phyloP scores from a whole-genome alignment of 2,329 filamentous ascomycete species.

The Fusarium citri region DNA sequence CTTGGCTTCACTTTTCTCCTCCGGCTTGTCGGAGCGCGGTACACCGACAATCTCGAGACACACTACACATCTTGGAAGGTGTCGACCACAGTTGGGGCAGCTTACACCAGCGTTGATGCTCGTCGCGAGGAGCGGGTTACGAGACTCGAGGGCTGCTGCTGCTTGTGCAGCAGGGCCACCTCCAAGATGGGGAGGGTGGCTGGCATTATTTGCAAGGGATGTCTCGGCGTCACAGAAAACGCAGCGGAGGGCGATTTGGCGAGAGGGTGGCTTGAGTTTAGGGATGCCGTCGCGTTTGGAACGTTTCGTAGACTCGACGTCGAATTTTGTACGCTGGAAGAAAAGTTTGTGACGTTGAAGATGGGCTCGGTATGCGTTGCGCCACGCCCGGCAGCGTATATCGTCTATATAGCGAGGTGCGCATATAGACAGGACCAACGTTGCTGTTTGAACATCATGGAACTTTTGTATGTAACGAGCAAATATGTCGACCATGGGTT shows the following conservation, averaged over 20 bases:
- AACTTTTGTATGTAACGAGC: constrained; percentile 81
- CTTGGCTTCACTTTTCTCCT: constrained; percentile 61
- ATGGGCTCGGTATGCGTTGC: constrained; percentile 76
- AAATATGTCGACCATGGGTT: constrained; percentile 78
- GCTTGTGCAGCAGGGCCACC: constrained; percentile 25
- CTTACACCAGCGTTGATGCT: constrained; percentile 70
- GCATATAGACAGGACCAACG: constrained; percentile 78
- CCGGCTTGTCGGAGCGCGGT: constrained; percentile 69
- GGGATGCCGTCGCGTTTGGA: constrained; percentile 70
- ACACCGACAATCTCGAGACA: constrained; percentile 75
- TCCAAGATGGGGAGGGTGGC: constrained; percentile 24
- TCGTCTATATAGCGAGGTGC: constrained; percentile 83
- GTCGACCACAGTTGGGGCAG: constrained; percentile 74
- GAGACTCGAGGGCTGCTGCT: constrained; percentile 50
- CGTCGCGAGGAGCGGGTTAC: constrained; percentile 69
- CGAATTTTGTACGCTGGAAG: constrained; percentile 80
- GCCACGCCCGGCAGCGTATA: constrained; percentile 79
- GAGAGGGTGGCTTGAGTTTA: constrained; percentile 62
- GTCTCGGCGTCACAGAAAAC: constrained; percentile 77
- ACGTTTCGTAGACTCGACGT: constrained; percentile 78
- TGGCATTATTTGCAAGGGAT: constrained; percentile 57
- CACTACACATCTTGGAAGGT: constrained; percentile 74
- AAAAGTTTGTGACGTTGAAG: constrained; percentile 79
- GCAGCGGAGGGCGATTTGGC: constrained; percentile 80
- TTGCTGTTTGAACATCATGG: constrained; percentile 82